phyloP scores from a whole-genome alignment of 1,284 basidiomycete species.

The Heliocybe sulcata region DNA sequence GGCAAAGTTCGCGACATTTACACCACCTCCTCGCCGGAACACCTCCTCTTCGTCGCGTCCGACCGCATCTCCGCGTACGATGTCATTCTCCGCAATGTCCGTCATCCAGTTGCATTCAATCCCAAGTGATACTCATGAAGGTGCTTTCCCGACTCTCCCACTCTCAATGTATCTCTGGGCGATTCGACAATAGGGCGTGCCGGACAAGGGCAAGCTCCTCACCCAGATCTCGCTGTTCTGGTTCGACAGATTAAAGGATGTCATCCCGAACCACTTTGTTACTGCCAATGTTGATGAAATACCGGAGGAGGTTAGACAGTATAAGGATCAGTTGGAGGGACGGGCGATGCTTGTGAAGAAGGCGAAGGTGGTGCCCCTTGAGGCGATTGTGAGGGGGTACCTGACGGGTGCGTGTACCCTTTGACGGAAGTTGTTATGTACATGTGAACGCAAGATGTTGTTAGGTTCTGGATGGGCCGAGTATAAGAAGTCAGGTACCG shows the following conservation, averaged over 20 bases:
- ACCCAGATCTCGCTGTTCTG: slow-evolving; percentile 92
- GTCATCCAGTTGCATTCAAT: slow-evolving; percentile 20
- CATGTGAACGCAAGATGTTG: not conserved
- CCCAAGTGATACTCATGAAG: not conserved
- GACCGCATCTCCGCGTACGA: slow-evolving; percentile 98
- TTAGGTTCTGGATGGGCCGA: slow-evolving; percentile 93
- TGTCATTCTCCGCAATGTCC: slow-evolving; percentile 86
- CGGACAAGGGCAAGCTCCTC: slow-evolving; percentile 87
- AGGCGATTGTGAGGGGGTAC: slow-evolving; percentile 96
- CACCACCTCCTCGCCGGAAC: slow-evolving; percentile 55
- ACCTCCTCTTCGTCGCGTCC: slow-evolving; percentile 89
- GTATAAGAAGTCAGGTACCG: slow-evolving; percentile 84
- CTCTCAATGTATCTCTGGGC: slow-evolving; percentile 1
- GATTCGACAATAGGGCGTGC: slow-evolving; percentile 68
- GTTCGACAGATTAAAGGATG: slow-evolving; percentile 77
- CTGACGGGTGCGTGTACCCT: slow-evolving; percentile 64
- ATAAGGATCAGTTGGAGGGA: slow-evolving; percentile 72
- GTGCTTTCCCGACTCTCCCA: slow-evolving; percentile 3
- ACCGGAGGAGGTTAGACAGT: slow-evolving; percentile 65
- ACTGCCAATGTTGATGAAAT: slow-evolving; percentile 67
- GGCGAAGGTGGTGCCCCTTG: slow-evolving; percentile 89
- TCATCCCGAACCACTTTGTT: slow-evolving; percentile 87
- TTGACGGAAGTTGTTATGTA: not conserved
- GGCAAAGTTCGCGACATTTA: slow-evolving; percentile 97
- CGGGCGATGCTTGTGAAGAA: slow-evolving; percentile 89